Evolutionary conservation across 495 filamentous ascomycete genomes (phyloP), one percentile per base, ranked within the genome.

Genomic region (Parathielavia appendiculata): DNA sequence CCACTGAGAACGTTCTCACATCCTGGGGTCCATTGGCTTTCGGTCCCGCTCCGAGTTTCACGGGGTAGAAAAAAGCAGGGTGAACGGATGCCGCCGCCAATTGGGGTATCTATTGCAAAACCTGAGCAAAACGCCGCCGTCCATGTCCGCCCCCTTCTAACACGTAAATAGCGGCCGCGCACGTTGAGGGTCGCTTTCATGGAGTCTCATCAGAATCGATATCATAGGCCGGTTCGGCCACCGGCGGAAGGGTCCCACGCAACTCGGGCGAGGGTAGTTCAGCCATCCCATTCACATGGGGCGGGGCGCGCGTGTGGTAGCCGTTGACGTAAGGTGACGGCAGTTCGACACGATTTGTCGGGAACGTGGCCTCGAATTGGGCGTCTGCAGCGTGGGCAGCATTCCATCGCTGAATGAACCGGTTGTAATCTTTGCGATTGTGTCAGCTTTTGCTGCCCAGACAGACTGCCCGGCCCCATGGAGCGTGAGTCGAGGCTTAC

Each of bases 391-490:
- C 59, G 20, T 71, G 71, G 7, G 67, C 71, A 13, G 60, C 22
- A 11, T 55, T 60, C 71, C 71, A 73, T 20, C 44, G 59, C 0
- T 66, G 53, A 19, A 73, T 54, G 43, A 73, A 73, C 19, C 71
- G 54, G 11, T 32, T 45, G 22, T 65, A 71, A 49, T 73, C 71
- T 73, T 45, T 39, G 35, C 20, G 5, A 4, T 40, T 26, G 53
- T 26, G 53, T 62, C 51, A 63, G 60, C 53, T 35, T 22, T 43
- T 22, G 55, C 36, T 35, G 23, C 55, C 46, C 26, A 7, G 35
- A 19, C n/a, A n/a, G n/a, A n/a, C n/a, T n/a, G n/a, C n/a, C n/a
- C n/a, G n/a, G n/a, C n/a, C n/a, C n/a, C n/a, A n/a, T n/a, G n/a
- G n/a, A n/a, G n/a, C 26, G 26, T 30, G 26, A 30, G 26, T 30